These are phyloP conservation scores for Neurospora crassa DNA, from an alignment of 2,329 filamentous ascomycete genomes.

Conservation along the genomic window DNA sequence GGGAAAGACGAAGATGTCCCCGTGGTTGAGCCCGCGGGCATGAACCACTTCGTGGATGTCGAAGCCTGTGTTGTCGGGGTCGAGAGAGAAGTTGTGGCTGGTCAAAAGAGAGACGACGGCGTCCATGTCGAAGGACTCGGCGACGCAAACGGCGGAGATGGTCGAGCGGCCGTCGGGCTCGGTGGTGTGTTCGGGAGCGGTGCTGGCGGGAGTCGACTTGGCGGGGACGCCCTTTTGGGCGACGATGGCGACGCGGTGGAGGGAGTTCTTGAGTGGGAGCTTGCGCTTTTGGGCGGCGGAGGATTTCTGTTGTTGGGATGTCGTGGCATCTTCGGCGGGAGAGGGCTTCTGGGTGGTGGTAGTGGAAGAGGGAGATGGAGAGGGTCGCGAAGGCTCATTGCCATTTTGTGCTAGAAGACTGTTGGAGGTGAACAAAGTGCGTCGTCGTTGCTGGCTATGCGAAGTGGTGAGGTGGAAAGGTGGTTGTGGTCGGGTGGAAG, in stretches of 20 bases:
- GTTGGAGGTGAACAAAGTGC: constrained; percentile 59
- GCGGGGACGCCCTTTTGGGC: constrained; percentile 55
- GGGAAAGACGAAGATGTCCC: constrained; percentile 92
- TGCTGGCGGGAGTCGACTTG: constrained; percentile 13
- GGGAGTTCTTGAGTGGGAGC: constrained; percentile 54
- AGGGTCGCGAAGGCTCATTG: constrained; percentile 2
- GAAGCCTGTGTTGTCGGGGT: constrained; percentile 52
- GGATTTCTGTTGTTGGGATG: constrained; percentile 13
- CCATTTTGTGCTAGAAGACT: constrained; percentile 38
- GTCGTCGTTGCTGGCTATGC: constrained; percentile 40
- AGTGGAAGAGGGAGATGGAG: constrained; percentile 6
- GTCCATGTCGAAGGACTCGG: constrained; percentile 56
- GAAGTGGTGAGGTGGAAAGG: constrained; percentile 38
- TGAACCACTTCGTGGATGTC: constrained; percentile 54
- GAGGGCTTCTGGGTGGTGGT: constrained; percentile 26
- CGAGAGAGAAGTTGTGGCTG: constrained; percentile 50
- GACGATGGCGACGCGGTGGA: constrained; percentile 78
- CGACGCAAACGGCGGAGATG: constrained; percentile 52
- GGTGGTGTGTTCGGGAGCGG: constrained; percentile 11
- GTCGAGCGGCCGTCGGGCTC: constrained; percentile 28
- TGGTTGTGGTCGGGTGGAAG: constrained; percentile 38
- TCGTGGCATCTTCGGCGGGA: constrained; percentile 7
- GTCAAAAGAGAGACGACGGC: constrained; percentile 47
- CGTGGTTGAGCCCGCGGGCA: constrained; percentile 51
- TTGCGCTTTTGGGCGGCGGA: constrained; percentile 33